Evolutionary conservation across 202 grass and related monocot species (phyloP).

Genomic region (Zizania palustris): DNA sequence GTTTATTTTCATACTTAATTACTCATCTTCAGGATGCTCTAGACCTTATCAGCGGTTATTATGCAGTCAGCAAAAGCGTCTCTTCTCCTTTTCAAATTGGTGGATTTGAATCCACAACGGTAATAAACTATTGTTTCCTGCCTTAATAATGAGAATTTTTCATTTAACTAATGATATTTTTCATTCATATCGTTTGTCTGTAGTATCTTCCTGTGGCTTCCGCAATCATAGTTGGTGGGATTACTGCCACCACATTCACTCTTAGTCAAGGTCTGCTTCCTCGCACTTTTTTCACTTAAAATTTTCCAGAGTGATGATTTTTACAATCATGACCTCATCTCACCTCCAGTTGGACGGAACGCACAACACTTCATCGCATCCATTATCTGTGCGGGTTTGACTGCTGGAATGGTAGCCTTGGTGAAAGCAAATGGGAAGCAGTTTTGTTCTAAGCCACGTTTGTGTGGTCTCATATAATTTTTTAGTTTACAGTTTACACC

Average conservation of each 20-base stretch:
- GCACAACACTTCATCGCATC: conserved; percentile 66
- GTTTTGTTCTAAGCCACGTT: conserved; percentile 86
- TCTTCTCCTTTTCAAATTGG: conserved; percentile 72
- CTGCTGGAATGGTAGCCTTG: conserved; percentile 74
- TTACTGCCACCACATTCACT: conserved; percentile 83
- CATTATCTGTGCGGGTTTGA: conserved; percentile 67
- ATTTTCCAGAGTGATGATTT: conserved; percentile 11
- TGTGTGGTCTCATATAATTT: conserved; percentile 71
- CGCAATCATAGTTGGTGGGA: conserved; percentile 83
- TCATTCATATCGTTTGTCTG: conserved; percentile 25
- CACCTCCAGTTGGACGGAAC: conserved; percentile 55
- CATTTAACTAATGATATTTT: not conserved
- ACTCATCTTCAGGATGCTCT: conserved; percentile 76
- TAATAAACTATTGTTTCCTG: conserved; percentile 50
- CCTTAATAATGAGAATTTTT: not conserved
- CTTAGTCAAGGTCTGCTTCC: conserved; percentile 78
- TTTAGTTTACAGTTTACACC: not conserved
- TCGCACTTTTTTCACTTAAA: conserved; percentile 3
- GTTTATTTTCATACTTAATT: conserved; percentile 42
- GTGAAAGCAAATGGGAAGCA: conserved; percentile 97
- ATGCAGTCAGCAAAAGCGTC: conserved; percentile 65
- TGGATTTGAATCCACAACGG: conserved; percentile 75
- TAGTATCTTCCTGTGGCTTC: conserved; percentile 94
- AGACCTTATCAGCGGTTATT: conserved; percentile 85
- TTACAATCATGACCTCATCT: conserved; percentile 34